A percentile compares a stretch with the other conserved stretches of the same genome.
Evolutionary conservation across 148 eudicot species (phyloP).

Genomic region (Spergularia bocconei): DNA sequence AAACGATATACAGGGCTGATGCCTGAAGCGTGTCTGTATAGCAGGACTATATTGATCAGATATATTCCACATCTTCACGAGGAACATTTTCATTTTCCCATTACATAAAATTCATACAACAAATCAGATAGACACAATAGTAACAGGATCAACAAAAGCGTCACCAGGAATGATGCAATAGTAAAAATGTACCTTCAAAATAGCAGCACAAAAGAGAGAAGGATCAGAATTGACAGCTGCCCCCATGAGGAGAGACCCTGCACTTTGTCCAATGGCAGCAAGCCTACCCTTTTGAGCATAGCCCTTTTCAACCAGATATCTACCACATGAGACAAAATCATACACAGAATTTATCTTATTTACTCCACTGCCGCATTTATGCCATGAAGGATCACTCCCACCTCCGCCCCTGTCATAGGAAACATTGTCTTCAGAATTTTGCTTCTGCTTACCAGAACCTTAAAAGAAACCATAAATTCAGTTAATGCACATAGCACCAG

Average conservation of each 20-base stretch:
- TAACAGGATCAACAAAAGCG: not conserved
- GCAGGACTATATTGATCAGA: not conserved
- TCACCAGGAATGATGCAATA: not conserved
- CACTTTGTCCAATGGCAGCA: constrained; percentile 78
- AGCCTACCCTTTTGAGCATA: constrained; percentile 62
- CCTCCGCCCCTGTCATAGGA: constrained; percentile 72
- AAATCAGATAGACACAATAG: not conserved
- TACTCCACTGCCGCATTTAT: constrained; percentile 68
- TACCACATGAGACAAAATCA: constrained; percentile 77
- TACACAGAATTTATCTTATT: constrained; percentile 71
- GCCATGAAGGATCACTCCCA: constrained; percentile 78
- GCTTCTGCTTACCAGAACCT: not conserved
- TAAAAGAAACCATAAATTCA: not conserved
- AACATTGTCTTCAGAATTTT: not conserved
- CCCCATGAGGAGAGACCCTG: constrained; percentile 80
- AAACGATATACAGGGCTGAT: not conserved
- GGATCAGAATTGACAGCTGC: constrained; percentile 82
- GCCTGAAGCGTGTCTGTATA: not conserved
- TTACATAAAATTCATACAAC: not conserved
- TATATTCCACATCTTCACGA: not conserved
- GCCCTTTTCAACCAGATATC: constrained; percentile 64
- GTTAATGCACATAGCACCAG: no score
- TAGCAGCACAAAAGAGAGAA: constrained; percentile 65
- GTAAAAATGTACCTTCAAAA: constrained; percentile 58
- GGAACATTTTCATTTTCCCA: not conserved